Conservation (phyloP, 75 land plant genomes). For the Pinus albicaulis region DNA sequence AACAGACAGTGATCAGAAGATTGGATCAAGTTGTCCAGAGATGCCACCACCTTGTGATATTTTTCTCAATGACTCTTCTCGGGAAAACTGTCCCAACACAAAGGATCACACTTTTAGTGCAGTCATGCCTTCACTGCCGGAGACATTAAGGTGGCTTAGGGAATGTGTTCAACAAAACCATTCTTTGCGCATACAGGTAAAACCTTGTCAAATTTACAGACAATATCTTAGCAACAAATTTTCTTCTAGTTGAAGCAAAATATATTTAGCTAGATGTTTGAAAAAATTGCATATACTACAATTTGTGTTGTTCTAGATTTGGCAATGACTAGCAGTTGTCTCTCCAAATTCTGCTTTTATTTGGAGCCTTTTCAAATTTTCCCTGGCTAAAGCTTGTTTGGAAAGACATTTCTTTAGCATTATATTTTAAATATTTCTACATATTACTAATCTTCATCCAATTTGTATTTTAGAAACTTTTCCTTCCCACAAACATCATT, state of each 20-base stretch:
- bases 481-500: no score
- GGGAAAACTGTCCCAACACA: constrained; percentile 6
- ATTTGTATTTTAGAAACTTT: no score
- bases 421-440: background rate
- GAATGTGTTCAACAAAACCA: constrained; percentile 37
- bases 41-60: constrained; percentile 18
- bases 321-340: background rate
- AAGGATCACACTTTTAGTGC: constrained; percentile 38
- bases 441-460: no score
- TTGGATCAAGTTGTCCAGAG: background rate
- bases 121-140: constrained; percentile 75
- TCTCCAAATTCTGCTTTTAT: background rate
- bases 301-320: background rate
- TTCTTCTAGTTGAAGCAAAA: background rate
- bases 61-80: constrained; percentile 16
- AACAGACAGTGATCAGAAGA: constrained; percentile 15
- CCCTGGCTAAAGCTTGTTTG: background rate
- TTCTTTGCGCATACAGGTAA: constrained; percentile 58
- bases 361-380: background rate
- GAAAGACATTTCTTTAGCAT: background rate
- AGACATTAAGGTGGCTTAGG: constrained; percentile 81
- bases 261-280: background rate
- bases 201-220: background rate
- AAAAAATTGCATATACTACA: background rate
- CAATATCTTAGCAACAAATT: background rate